Evolutionary conservation across 768 basidiomycete genomes (phyloP).

Genomic region (Cyathus striatus): DNA sequence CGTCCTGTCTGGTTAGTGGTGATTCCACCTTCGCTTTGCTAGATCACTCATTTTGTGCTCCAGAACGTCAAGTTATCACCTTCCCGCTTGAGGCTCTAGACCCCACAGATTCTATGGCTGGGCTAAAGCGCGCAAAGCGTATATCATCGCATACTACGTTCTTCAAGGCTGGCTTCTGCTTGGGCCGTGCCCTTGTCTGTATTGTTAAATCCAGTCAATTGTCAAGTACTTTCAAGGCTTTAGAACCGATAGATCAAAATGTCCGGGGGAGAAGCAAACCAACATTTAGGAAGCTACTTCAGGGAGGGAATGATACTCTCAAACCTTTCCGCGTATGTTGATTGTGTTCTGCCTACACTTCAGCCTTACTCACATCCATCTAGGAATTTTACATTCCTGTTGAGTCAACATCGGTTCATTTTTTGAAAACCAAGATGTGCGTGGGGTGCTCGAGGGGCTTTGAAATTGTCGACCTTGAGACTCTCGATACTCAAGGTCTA

Average conservation of each 20-base stretch:
- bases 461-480: conserved; percentile 97
- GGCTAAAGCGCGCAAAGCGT: conserved; percentile 89
- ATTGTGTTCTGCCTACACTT: neutral
- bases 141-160: conserved; percentile 96
- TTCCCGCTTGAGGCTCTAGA: conserved; percentile 94
- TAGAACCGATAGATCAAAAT: conserved; percentile 93
- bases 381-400: conserved; percentile 99
- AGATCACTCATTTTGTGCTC: neutral
- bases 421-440: conserved; percentile 94
- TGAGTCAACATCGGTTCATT: conserved; percentile 94
- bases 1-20: conserved; percentile 84
- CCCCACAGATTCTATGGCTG: conserved; percentile 83
- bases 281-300: conserved; percentile 91
- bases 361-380: conserved; percentile 2
- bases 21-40: neutral
- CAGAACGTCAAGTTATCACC: conserved; percentile 93
- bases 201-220: conserved; percentile 94
- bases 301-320: conserved; percentile 92
- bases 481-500: conserved; percentile 92
- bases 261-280: conserved; percentile 75
- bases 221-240: conserved; percentile 94
- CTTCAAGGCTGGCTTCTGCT: conserved; percentile 94
- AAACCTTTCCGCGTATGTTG: conserved; percentile 77
- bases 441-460: conserved; percentile 97
- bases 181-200: conserved; percentile 89